phyloP scores from a whole-genome alignment of 768 basidiomycete species.

The Naematelia encephala region DNA sequence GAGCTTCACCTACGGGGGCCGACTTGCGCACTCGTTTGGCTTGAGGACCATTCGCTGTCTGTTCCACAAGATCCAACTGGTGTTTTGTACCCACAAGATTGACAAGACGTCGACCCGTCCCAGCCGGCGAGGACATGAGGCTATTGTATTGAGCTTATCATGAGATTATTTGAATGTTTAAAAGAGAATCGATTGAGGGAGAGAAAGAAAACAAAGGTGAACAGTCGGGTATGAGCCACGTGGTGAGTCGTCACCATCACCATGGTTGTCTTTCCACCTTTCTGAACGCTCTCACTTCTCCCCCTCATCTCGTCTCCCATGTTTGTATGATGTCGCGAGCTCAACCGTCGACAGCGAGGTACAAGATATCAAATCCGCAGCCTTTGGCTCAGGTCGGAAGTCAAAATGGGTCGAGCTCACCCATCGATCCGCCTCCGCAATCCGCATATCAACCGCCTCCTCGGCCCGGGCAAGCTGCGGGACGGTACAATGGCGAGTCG shows the following conservation, averaged over 20 bases:
- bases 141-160: too few species aligned
- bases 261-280: too few species aligned
- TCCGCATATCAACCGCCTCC: background rate
- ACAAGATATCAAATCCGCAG: conserved; percentile 38
- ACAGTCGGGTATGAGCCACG: too few species aligned
- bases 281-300: too few species aligned
- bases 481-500: conserved; percentile 6
- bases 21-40: background rate
- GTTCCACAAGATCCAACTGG: background rate
- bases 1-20: background rate
- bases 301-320: background rate
- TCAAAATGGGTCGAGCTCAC: conserved; percentile 9
- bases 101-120: too few species aligned
- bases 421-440: conserved; percentile 9
- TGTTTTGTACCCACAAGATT: background rate
- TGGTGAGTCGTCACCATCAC: too few species aligned
- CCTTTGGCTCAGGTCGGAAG: conserved; percentile 11
- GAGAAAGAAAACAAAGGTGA: too few species aligned
- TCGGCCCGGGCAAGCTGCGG: background rate
- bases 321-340: conserved; percentile 20
- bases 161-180: too few species aligned
- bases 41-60: background rate
- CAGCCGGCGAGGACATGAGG: too few species aligned
- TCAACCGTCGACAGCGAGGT: conserved; percentile 13
- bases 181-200: too few species aligned